Conservation (phyloP, 148 eudicot genomes). For the Nepenthes mirabilis region DNA sequence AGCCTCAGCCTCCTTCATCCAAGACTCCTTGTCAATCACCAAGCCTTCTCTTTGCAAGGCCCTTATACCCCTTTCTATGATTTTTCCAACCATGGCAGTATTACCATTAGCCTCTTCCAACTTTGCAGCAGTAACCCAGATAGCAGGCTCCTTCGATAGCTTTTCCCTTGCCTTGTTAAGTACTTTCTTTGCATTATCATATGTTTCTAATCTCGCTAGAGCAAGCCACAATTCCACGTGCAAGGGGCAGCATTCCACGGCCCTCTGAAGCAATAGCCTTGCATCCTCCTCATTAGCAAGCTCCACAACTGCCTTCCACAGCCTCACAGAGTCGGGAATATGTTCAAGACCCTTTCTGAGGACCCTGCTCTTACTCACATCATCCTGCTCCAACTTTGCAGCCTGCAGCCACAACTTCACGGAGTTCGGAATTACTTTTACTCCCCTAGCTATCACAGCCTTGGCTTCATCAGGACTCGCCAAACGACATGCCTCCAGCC, state of each 20-base stretch:
- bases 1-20: constrained; percentile 98
- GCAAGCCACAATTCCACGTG: constrained; percentile 94
- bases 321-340: constrained; percentile 87
- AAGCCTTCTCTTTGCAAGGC: constrained; percentile 76
- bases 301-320: constrained; percentile 94
- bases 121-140: constrained; percentile 93
- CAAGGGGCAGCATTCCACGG: constrained; percentile 91
- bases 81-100: constrained; percentile 67
- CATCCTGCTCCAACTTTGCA: constrained; percentile 74
- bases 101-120: constrained; percentile 92
- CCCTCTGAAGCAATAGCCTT: constrained; percentile 61
- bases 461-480: constrained; percentile 72
- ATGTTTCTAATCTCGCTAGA: constrained; percentile 85
- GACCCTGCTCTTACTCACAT: constrained; percentile 61
- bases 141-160: constrained; percentile 89
- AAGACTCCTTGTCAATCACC: constrained; percentile 74
- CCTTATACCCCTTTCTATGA: constrained; percentile 81
- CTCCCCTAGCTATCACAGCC: constrained; percentile 88
- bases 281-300: constrained; percentile 93
- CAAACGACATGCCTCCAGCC: constrained; percentile 86
- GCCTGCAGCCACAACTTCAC: constrained; percentile 95
- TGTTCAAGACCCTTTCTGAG: constrained; percentile 88
- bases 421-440: constrained; percentile 75
- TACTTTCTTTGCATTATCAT: constrained; percentile 79
- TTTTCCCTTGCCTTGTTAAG: constrained; percentile 74